Evolutionary conservation across 768 basidiomycete genomes (phyloP).

Genomic region (Podaxis rugospora): DNA sequence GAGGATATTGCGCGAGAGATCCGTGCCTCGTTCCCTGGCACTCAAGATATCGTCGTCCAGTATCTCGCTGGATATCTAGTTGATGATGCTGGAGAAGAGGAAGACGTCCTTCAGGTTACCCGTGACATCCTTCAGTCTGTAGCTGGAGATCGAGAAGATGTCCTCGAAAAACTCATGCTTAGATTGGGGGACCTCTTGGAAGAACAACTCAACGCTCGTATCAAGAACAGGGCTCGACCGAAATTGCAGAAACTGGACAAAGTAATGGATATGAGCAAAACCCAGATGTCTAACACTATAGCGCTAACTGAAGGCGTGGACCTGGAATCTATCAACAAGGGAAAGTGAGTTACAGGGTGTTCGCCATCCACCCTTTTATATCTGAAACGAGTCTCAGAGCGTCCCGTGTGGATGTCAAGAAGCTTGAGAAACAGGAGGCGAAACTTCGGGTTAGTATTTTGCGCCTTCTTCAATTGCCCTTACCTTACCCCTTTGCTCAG

Average conservation of each 20-base stretch:
- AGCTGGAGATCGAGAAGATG: constrained; percentile 52
- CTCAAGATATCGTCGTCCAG: constrained; percentile 82
- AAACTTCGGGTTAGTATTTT: constrained; percentile 68
- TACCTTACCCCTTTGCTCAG: constrained; percentile 29
- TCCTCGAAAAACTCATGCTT: constrained; percentile 63
- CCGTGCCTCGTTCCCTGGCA: constrained; percentile 61
- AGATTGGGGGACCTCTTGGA: constrained; percentile 60
- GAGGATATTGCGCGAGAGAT: constrained; percentile 81
- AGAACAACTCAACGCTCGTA: constrained; percentile 56
- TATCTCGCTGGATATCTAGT: constrained; percentile 87
- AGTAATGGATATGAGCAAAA: constrained; percentile 85
- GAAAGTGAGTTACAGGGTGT: constrained; percentile 55
- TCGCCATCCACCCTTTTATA: constrained; percentile 14
- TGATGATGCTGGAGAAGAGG: constrained; percentile 86
- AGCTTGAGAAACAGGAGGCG: constrained; percentile 94
- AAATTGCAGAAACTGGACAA: constrained; percentile 77
- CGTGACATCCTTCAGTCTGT: constrained; percentile 75
- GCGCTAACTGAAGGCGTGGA: constrained; percentile 81
- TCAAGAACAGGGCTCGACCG: constrained; percentile 56
- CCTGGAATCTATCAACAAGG: constrained; percentile 89
- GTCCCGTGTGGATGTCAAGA: constrained; percentile 90
- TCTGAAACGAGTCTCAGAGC: constrained; percentile 38
- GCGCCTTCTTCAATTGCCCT: constrained; percentile 3
- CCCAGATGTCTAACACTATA: constrained; percentile 75
- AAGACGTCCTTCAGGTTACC: constrained; percentile 77